A percentile compares a stretch with the other conserved stretches of the same genome.
These are phyloP conservation scores for Piedraia hortae DNA, from an alignment of 2,329 filamentous ascomycete genomes.

Conservation along the genomic window DNA sequence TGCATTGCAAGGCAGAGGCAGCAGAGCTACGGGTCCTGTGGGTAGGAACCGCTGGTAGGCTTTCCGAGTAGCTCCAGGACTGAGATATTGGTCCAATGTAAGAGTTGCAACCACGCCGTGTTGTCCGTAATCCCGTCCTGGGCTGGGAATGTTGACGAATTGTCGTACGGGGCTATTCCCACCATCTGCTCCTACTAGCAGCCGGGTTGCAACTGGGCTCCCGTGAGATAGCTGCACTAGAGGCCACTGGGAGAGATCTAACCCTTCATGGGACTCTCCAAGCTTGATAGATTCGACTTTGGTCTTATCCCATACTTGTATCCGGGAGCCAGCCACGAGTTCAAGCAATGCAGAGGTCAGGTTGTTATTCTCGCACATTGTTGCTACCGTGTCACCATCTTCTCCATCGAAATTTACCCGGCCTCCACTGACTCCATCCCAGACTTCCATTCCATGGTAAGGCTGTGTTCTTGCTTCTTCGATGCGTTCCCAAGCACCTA, in stretches of 20 bases:
- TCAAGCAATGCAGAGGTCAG: conserved; percentile 48
- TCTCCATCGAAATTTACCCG: conserved; percentile 45
- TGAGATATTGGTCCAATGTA: conserved; percentile 23
- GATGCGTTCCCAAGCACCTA: conserved; percentile 65
- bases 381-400: conserved; percentile 35
- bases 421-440: conserved; percentile 76
- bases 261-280: conserved; percentile 30
- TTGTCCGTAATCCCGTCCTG: conserved; percentile 79
- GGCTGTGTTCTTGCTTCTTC: conserved; percentile 47
- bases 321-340: conserved; percentile 12
- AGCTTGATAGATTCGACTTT: conserved; percentile 56
- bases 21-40: conserved; percentile 68
- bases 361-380: conserved; percentile 91
- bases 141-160: conserved; percentile 62
- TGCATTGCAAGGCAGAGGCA: conserved; percentile 60
- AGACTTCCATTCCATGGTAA: conserved; percentile 93
- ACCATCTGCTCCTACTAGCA: conserved; percentile 80
- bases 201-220: conserved; percentile 39
- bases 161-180: conserved; percentile 78
- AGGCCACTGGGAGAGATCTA: conserved; percentile 71
- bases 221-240: conserved; percentile 37
- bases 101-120: conserved; percentile 83
- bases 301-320: conserved; percentile 47
- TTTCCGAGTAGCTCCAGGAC: conserved; percentile 25
- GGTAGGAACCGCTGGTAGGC: conserved; percentile 92